These are phyloP conservation scores for Hyaloperonospora brassicae DNA, from an alignment of 352 stramenopile genomes.

Conservation along the genomic window DNA sequence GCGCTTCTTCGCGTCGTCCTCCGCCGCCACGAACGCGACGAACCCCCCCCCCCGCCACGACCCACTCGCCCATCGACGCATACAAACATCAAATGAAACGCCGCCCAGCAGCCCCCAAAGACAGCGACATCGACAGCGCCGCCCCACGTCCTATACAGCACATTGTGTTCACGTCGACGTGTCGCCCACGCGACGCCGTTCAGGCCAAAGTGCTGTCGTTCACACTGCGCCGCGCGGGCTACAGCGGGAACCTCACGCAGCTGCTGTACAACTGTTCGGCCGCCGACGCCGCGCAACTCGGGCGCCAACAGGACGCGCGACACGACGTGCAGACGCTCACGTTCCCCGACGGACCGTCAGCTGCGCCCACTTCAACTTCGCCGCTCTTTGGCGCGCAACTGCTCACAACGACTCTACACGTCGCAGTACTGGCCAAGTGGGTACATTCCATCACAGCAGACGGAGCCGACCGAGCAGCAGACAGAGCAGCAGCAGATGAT, in stretches of 20 bases:
- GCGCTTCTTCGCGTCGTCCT: constrained; percentile 45
- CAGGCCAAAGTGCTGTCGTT: constrained; percentile 65
- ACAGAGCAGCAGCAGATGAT: constrained; percentile 25
- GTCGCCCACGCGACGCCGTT: constrained; percentile 50
- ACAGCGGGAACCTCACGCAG: constrained; percentile 51
- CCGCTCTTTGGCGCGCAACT: constrained; percentile 48
- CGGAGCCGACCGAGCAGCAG: constrained; percentile 29
- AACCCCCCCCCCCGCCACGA: constrained; percentile 6
- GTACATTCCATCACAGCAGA: constrained; percentile 12
- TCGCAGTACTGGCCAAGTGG: constrained; percentile 46
- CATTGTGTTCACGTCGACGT: constrained; percentile 72
- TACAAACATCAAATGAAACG: constrained; percentile 8
- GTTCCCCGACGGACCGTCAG: constrained; percentile 30
- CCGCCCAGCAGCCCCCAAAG: constrained; percentile 16
- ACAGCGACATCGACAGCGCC: constrained; percentile 9
- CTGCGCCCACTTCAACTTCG: constrained; percentile 4
- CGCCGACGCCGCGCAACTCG: constrained; percentile 27
- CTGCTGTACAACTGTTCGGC: constrained; percentile 65
- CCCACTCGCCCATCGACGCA: constrained; percentile 1
- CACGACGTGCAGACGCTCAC: constrained; percentile 37
- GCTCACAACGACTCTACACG: constrained; percentile 58
- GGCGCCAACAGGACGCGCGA: constrained; percentile 41
- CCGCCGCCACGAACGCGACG: too few relatives aligned
- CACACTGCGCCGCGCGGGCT: constrained; percentile 50
- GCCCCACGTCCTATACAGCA: constrained; percentile 54